Evolutionary conservation across 495 filamentous ascomycete species (phyloP), one percentile per base, ranked within the genome.

Genomic region (Penicillium canescens): DNA sequence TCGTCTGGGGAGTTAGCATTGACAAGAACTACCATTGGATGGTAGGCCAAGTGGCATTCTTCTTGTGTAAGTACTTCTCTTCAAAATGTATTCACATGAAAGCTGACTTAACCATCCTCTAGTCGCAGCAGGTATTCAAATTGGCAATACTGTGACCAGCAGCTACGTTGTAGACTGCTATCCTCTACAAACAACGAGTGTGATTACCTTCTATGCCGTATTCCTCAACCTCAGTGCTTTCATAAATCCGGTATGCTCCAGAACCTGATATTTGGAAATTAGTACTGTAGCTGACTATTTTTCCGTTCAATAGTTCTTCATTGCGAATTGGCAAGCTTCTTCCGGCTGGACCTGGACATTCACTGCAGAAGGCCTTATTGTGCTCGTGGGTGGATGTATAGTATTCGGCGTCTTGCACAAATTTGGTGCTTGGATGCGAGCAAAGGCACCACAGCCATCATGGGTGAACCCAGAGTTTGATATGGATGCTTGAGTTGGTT

Each of bases 191-290:
- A 78, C 77, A 23, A 84, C 83, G 61, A 77, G 76, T 40, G 71
- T 84, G 20, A 77, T 86, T 13, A 83, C 78, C 6, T 86, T 85
- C 62, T 86, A 86, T 52, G 72, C 79, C 3, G 82, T 86, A 3
- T 67, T 83, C 24, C 71, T 86, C n/a, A 86, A 86, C 48, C 50
- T 83, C 21, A 72, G 66, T 35, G 77, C 77, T 4, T 80, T 80
- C 46, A 64, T 70, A 16, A 75, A 75, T 36, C 75, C 75, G 13
- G 74, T 77, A 57, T 48, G 63, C 70, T 42, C 3, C 26, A 33
- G 20, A 12, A 24, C 9, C 3, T 52, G 6, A n/a, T 24, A 23
- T 6, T 35, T 6, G 6, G 8, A 24, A 4, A 45, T 43, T 31
- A n/a, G 6, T 5, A 16, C 6, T 23, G 1, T 24, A 18, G 16